These are phyloP conservation scores for Oryza officinalis DNA, from an alignment of 176 grass and related monocot species.

Conservation along the genomic window DNA sequence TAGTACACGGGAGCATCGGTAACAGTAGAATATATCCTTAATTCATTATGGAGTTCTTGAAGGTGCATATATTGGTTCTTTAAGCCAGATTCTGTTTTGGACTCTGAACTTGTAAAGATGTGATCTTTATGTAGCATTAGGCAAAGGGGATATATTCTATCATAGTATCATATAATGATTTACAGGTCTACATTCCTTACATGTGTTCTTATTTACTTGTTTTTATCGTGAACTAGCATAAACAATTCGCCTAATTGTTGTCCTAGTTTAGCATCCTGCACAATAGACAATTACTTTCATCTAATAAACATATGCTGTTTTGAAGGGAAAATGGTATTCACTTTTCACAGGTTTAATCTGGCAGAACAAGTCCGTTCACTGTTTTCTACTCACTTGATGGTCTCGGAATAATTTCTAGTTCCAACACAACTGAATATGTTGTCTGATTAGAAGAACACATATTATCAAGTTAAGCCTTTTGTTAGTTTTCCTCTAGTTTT, in stretches of 20 bases:
- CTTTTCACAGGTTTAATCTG: neutral
- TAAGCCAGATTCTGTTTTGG: neutral
- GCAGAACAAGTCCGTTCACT: neutral
- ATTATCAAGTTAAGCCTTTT: neutral
- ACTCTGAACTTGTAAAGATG: neutral
- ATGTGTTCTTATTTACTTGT: neutral
- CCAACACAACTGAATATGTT: neutral
- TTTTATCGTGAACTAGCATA: neutral
- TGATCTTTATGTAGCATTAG: neutral
- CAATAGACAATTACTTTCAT: neutral
- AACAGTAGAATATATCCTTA: neutral
- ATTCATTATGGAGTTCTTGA: neutral
- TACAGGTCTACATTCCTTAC: neutral
- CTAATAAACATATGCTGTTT: neutral
- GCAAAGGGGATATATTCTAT: neutral
- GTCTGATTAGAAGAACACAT: neutral
- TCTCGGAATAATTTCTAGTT: neutral
- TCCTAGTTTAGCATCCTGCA: neutral
- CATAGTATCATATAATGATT: neutral
- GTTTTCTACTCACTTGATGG: neutral
- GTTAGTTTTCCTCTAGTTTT: neutral
- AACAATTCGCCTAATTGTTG: neutral
- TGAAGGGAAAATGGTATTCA: neutral
- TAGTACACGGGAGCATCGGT: neutral
- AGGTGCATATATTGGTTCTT: neutral